Conservation (phyloP, 2,329 filamentous ascomycete genomes). For the Xylariaceae sp. region DNA sequence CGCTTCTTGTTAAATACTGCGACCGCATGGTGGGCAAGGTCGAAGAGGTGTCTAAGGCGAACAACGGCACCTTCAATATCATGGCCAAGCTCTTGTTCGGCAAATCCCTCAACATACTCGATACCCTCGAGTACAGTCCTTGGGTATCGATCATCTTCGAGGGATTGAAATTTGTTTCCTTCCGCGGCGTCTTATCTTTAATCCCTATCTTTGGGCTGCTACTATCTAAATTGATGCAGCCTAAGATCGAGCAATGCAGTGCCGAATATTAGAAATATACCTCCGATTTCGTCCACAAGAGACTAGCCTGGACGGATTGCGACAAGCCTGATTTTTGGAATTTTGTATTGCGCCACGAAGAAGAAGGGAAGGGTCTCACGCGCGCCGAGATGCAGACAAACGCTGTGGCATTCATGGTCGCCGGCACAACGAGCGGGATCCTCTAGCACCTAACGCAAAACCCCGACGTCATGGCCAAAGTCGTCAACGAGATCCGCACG, state of each 20-base stretch:
- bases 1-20: background rate
- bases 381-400: background rate
- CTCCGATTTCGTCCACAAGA: background rate
- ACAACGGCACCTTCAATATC: background rate
- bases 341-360: background rate
- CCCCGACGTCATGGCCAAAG: background rate
- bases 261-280: background rate
- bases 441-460: background rate
- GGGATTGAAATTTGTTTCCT: background rate
- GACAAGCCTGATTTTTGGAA: slow-evolving; percentile 2
- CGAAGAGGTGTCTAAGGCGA: background rate
- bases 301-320: background rate
- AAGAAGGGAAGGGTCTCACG: slow-evolving; percentile 1
- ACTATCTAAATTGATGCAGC: background rate
- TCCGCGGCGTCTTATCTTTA: background rate
- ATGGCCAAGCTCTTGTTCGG: background rate
- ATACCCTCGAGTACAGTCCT: background rate
- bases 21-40: background rate
- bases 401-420: slow-evolving; percentile 1
- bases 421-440: background rate
- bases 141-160: slow-evolving; percentile 3
- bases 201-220: background rate
- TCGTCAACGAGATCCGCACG: background rate
- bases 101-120: background rate
- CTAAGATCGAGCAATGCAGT: background rate